These are phyloP conservation scores for Botryotinia calthae DNA, from an alignment of 2,329 filamentous ascomycete species.

Conservation along the genomic window DNA sequence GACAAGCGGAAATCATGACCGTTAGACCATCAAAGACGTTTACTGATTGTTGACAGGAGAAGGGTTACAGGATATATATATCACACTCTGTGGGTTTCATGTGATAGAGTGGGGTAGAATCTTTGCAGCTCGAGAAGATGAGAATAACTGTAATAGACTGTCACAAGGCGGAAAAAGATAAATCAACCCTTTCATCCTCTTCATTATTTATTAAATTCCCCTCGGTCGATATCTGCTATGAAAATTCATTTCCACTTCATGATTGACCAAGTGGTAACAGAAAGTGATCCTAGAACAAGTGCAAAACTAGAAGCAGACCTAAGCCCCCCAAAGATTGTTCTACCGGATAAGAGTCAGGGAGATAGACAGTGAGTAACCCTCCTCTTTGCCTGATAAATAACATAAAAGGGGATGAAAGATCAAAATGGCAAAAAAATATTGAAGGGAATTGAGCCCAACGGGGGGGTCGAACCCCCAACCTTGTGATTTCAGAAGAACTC, in stretches of 20 bases:
- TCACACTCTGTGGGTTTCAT: accelerated
- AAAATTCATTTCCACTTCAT: not conserved
- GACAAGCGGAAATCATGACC: slow-evolving; percentile 42
- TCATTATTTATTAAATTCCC: not conserved
- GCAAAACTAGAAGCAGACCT: not conserved
- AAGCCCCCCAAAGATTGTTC: not conserved
- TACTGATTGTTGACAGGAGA: accelerated
- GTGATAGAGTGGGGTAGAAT: not conserved
- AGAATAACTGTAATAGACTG: not conserved
- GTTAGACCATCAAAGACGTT: slow-evolving; percentile 39
- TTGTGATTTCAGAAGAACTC: slow-evolving; percentile 16
- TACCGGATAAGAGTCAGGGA: not conserved
- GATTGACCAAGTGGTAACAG: not conserved
- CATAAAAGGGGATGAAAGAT: not conserved
- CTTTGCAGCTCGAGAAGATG: not conserved
- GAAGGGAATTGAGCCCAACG: slow-evolving; percentile 18
- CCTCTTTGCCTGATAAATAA: not conserved
- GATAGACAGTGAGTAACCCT: not conserved
- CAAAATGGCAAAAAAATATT: not conserved
- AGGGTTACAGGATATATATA: not conserved
- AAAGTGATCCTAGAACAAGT: not conserved
- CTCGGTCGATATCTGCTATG: not conserved
- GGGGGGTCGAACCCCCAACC: slow-evolving; percentile 18
- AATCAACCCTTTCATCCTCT: not conserved
- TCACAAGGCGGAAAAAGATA: not conserved